Conservation (phyloP, 2,329 filamentous ascomycete species). For the Talaromyces sp. region DNA sequence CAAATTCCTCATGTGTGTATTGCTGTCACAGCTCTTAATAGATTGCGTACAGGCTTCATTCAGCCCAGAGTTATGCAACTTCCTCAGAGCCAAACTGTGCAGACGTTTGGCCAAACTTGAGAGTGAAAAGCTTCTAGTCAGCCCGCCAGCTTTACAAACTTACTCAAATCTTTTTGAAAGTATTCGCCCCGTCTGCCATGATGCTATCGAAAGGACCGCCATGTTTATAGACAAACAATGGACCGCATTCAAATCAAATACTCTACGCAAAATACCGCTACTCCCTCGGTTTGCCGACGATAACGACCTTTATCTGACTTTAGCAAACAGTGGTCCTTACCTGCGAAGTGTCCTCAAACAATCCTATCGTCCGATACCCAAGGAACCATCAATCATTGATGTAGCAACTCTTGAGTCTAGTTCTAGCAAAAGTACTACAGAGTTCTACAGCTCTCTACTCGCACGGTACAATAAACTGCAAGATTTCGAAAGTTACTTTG, state of each 20-base stretch:
- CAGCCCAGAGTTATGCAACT: conserved; percentile 32
- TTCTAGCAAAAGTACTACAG: conserved; percentile 8
- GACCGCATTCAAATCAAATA: conserved; percentile 36
- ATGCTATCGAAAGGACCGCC: not conserved
- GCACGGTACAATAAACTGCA: conserved; percentile 16
- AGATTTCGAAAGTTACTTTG: conserved; percentile 8
- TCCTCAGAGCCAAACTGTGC: conserved; percentile 51
- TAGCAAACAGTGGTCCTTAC: conserved; percentile 1
- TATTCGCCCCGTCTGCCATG: not conserved
- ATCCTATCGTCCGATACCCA: not conserved
- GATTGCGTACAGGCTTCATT: conserved; percentile 28
- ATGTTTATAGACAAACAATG: conserved; percentile 30
- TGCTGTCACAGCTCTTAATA: conserved; percentile 46
- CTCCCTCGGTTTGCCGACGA: not conserved
- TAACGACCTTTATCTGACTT: not conserved
- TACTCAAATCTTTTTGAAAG: not conserved
- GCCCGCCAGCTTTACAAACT: not conserved
- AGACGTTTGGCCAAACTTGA: conserved; percentile 57
- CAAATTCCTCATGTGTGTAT: conserved; percentile 52
- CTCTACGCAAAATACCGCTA: conserved; percentile 24
- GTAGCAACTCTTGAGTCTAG: not conserved
- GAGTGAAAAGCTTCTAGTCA: conserved; percentile 27
- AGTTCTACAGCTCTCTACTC: conserved; percentile 14
- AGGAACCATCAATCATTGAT: not conserved
- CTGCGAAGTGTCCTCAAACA: not conserved